Conservation (phyloP, 352 stramenopile genomes). For the Globisporangium alternatum region DNA sequence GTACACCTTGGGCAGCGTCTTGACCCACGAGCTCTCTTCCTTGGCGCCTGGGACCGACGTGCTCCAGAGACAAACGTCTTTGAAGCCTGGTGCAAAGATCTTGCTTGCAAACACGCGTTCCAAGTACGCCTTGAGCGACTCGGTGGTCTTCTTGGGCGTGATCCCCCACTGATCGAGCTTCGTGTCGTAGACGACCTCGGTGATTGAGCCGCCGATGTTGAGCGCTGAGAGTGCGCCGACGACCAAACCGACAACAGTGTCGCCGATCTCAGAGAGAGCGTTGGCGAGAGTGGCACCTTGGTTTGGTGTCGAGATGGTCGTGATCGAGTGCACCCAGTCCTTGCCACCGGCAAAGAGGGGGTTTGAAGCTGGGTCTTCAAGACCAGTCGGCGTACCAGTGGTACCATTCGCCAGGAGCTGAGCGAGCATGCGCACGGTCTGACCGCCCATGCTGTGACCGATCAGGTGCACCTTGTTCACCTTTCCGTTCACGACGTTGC, state of each 20-base stretch:
- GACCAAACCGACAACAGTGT: constrained; percentile 39
- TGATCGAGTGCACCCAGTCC: constrained; percentile 71
- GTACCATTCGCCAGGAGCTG: constrained; percentile 56
- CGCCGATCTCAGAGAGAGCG: constrained; percentile 36
- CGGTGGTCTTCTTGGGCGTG: constrained; percentile 20
- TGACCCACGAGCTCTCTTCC: constrained; percentile 37
- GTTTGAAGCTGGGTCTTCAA: constrained; percentile 33
- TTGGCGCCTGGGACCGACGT: constrained; percentile 24
- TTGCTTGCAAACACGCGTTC: constrained; percentile 33
- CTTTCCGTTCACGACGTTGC: constrained; percentile 36
- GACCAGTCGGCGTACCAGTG: constrained; percentile 31
- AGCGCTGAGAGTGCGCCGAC: constrained; percentile 26
- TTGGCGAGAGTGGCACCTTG: constrained; percentile 52
- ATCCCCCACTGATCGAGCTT: constrained; percentile 62
- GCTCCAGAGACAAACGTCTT: constrained; percentile 27
- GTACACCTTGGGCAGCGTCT: constrained; percentile 30
- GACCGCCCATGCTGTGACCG: constrained; percentile 78
- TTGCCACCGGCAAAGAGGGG: constrained; percentile 53
- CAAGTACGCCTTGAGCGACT: constrained; percentile 34
- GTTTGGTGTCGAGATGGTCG: constrained; percentile 59
- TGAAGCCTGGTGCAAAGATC: constrained; percentile 31
- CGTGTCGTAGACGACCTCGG: constrained; percentile 40
- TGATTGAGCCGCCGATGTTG: constrained; percentile 25
- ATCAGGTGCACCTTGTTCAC: constrained; percentile 69
- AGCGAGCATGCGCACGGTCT: constrained; percentile 73